Percentiles rank a stretch among this genome's conserved stretches.
Conservation (phyloP, 441 rosid species). For the Syzygium malaccense region DNA sequence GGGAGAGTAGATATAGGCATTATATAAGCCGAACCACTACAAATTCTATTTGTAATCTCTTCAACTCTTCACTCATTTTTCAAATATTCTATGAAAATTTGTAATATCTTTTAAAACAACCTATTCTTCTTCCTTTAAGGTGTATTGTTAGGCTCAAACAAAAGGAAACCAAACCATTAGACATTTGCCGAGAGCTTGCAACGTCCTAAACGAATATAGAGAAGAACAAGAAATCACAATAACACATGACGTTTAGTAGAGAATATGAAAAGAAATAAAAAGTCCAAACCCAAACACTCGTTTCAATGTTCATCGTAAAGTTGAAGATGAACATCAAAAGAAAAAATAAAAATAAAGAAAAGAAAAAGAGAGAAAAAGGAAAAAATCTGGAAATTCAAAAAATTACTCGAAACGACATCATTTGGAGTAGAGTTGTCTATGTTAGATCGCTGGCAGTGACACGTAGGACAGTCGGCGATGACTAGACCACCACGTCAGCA, state of each 20-base stretch:
- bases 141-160: neutral
- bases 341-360: neutral
- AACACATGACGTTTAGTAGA: neutral
- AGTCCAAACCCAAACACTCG: neutral
- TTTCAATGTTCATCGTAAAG: neutral
- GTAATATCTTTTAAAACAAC: neutral
- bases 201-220: neutral
- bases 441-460: neutral
- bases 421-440: neutral
- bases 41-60: neutral
- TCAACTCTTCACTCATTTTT: neutral
- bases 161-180: neutral
- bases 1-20: neutral
- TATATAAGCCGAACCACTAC: neutral
- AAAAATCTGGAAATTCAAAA: neutral
- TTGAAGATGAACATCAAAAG: neutral
- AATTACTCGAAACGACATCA: neutral
- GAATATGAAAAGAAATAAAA: neutral
- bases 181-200: neutral
- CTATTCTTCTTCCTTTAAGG: neutral
- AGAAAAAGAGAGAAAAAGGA: too few relatives aligned
- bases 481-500: neutral
- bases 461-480: neutral
- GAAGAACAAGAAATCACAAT: neutral
- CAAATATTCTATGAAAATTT: neutral